Evolutionary conservation across 192 early-diverging fungal genomes (phyloP).

Genomic region (Powellomyces hirtus): DNA sequence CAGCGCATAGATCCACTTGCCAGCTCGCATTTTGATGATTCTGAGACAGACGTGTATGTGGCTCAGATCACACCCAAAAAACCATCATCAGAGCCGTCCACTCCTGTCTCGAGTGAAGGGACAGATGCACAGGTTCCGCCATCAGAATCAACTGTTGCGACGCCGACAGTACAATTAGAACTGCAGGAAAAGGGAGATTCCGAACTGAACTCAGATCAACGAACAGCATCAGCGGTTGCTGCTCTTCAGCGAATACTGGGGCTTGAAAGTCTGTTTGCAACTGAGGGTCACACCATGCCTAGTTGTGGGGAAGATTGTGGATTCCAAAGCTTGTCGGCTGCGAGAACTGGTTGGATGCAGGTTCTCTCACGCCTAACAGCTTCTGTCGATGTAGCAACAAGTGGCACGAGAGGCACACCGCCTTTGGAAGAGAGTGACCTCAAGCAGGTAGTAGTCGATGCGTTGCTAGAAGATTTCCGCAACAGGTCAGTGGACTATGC

Average conservation of each 20-base stretch:
- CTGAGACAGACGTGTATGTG: constrained; percentile 2
- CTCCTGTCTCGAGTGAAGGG: not conserved
- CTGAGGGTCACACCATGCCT: not conserved
- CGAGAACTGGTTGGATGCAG: constrained; percentile 47
- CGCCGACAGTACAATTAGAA: no score
- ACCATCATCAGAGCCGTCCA: not conserved
- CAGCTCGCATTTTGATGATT: not conserved
- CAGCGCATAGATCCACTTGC: constrained; percentile 1
- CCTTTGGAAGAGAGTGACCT: constrained; percentile 7
- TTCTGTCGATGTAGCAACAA: not conserved
- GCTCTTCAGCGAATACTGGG: constrained; percentile 31
- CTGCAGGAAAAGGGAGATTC: not conserved
- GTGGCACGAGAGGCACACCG: not conserved
- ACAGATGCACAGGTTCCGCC: not conserved
- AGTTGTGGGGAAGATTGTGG: not conserved
- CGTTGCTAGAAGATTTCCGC: constrained; percentile 61
- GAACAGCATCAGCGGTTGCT: constrained; percentile 11
- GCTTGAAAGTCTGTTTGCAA: constrained; percentile 12
- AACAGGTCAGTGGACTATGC: constrained; percentile 40
- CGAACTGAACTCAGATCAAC: constrained; percentile 15
- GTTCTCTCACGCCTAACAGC: constrained; percentile 26
- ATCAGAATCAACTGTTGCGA: no score
- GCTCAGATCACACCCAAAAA: not conserved
- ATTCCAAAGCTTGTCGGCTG: constrained; percentile 26
- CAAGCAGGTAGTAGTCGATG: constrained; percentile 48